These are phyloP conservation scores for Oenanthe javanica DNA, from an alignment of 140 eudicot genomes.

Conservation along the genomic window DNA sequence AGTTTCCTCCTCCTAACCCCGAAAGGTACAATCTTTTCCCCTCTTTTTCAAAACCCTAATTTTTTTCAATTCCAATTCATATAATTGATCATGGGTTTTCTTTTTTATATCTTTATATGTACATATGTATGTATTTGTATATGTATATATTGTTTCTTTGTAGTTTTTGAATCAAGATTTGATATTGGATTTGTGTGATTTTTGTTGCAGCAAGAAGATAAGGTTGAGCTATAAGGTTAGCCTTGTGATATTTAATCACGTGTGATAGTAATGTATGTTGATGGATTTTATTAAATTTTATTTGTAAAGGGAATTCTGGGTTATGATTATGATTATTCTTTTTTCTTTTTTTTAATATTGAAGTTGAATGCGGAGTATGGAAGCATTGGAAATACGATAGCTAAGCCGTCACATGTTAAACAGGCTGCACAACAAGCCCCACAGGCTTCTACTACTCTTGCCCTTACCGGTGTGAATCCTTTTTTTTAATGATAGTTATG, in stretches of 20 bases:
- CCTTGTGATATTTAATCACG: background rate
- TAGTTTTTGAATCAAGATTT: background rate
- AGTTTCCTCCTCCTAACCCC: conserved; percentile 72
- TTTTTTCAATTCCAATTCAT: background rate
- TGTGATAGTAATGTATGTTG: background rate
- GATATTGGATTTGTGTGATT: background rate
- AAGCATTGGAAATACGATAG: conserved; percentile 6
- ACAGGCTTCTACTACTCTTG: conserved; percentile 47
- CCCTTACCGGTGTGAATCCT: conserved; percentile 53
- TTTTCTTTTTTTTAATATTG: background rate
- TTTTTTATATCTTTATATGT: background rate
- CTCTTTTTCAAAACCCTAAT: conserved; percentile 15
- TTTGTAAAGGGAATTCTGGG: background rate
- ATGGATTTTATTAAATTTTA: background rate
- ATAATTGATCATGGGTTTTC: background rate
- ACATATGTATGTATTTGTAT: too few species aligned
- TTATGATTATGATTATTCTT: background rate
- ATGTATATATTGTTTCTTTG: background rate
- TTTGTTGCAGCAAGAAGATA: conserved; percentile 73
- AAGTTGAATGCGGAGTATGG: conserved; percentile 11
- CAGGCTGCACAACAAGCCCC: conserved; percentile 29
- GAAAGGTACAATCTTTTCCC: conserved; percentile 38
- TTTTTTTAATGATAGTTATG: background rate
- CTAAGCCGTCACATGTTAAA: conserved; percentile 26
- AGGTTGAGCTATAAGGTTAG: conserved; percentile 80